phyloP scores from a whole-genome alignment of 768 basidiomycete species.

The Tricholomella constricta region DNA sequence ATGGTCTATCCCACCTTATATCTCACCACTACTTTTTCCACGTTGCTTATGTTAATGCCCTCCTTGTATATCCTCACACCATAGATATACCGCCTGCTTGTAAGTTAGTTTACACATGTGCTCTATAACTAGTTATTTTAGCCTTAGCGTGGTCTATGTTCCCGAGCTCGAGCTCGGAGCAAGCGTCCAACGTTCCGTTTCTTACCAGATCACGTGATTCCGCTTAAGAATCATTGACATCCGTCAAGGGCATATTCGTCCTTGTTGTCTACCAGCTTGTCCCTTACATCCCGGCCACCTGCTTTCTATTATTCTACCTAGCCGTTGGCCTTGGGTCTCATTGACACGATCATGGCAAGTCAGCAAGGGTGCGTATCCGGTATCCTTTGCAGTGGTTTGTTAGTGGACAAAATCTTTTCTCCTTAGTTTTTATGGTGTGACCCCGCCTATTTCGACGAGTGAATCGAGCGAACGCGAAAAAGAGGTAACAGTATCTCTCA shows the following conservation, averaged over 20 bases:
- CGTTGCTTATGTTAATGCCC: too few relatives aligned
- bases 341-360: constrained; percentile 11
- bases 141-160: too few relatives aligned
- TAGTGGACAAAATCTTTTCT: constrained; percentile 11
- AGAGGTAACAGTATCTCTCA: constrained; percentile 80
- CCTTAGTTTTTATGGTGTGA: constrained; percentile 75
- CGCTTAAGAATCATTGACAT: constrained; percentile 21
- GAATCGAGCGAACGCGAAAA: constrained; percentile 80
- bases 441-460: constrained; percentile 77
- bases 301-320: background rate
- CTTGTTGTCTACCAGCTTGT: constrained; percentile 9
- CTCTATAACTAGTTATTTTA: too few relatives aligned
- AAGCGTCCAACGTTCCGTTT: too few relatives aligned
- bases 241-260: too few relatives aligned
- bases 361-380: constrained; percentile 31
- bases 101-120: too few relatives aligned
- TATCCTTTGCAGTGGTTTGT: background rate
- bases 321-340: background rate
- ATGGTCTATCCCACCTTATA: too few relatives aligned
- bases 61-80: too few relatives aligned
- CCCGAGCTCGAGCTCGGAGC: too few relatives aligned
- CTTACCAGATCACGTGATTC: constrained; percentile 13
- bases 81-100: too few relatives aligned
- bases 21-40: too few relatives aligned
- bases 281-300: background rate